Percentiles rank a stretch among this genome's conserved stretches.
These are phyloP conservation scores for Entomortierella parvispora DNA, from an alignment of 192 early-diverging fungal genomes.

Conservation along the genomic window DNA sequence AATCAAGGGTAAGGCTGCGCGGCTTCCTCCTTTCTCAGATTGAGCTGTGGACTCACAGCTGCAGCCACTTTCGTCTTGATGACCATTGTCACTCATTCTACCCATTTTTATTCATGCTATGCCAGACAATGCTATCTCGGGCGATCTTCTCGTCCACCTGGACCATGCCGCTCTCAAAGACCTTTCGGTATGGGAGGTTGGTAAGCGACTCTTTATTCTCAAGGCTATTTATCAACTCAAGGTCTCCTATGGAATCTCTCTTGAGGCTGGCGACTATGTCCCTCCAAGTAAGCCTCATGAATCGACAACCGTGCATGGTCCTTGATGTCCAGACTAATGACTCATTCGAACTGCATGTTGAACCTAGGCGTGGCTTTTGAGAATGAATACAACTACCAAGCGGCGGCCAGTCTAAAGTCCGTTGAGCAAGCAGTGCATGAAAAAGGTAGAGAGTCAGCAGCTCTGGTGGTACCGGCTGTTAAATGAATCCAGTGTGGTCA, in stretches of 20 bases:
- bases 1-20: conserved; percentile 57
- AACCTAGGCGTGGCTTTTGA: not conserved
- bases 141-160: conserved; percentile 86
- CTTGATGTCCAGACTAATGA: not conserved
- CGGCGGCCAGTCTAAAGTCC: conserved; percentile 45
- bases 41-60: too few species aligned
- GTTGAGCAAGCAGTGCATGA: conserved; percentile 51
- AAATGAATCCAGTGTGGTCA: too few species aligned
- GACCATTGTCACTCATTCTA: too few species aligned
- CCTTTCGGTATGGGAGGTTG: conserved; percentile 85
- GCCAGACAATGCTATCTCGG: conserved; percentile 92
- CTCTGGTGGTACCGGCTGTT: not conserved
- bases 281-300: conserved; percentile 69
- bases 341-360: not conserved
- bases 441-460: conserved; percentile 28
- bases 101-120: too few species aligned
- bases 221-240: conserved; percentile 90
- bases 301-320: not conserved
- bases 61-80: too few species aligned
- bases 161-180: conserved; percentile 94
- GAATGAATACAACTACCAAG: conserved; percentile 44
- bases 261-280: conserved; percentile 87
- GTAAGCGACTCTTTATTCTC: conserved; percentile 88
- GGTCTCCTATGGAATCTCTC: conserved; percentile 77
- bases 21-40: not conserved